Evolutionary conservation across 192 early-diverging fungal genomes (phyloP).

Genomic region (Entomortierella chlamydospora): DNA sequence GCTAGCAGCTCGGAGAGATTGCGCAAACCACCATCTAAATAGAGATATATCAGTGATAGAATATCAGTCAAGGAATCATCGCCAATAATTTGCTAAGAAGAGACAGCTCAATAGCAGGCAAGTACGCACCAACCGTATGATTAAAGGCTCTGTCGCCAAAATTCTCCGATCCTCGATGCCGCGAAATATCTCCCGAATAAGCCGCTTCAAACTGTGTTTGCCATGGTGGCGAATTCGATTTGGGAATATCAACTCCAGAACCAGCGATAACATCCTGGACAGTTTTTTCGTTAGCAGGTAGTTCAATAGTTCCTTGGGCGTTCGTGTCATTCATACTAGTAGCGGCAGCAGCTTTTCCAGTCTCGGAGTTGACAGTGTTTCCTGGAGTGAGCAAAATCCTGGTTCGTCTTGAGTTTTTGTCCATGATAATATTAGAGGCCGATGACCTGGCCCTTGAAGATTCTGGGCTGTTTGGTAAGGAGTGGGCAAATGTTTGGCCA

Average conservation of each 20-base stretch:
- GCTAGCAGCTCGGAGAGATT: constrained; percentile 28
- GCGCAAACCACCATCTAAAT: constrained; percentile 33
- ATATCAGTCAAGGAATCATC: too few relatives aligned
- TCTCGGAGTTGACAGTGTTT: constrained; percentile 41
- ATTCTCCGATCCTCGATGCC: constrained; percentile 5
- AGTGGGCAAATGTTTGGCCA: constrained; percentile 1
- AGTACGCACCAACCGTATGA: constrained; percentile 23
- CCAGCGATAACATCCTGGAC: constrained; percentile 42
- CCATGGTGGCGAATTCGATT: constrained; percentile 34
- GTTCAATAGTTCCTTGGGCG: constrained; percentile 54
- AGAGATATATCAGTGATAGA: too few relatives aligned
- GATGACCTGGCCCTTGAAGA: constrained; percentile 28
- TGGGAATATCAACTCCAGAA: constrained; percentile 47
- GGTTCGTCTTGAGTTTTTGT: constrained; percentile 53
- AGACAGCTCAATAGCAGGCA: too few relatives aligned
- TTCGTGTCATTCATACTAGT: constrained; percentile 61
- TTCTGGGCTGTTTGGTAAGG: constrained; percentile 18
- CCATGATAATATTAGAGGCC: constrained; percentile 51
- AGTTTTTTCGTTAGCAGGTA: constrained; percentile 33
- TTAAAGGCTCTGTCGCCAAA: constrained; percentile 20
- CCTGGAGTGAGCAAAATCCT: constrained; percentile 50
- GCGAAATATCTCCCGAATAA: constrained; percentile 3
- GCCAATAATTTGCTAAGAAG: neutral
- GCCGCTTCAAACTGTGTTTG: constrained; percentile 34
- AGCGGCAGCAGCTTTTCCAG: constrained; percentile 58